Conservation (phyloP, 164 flowering plant genomes). For the Chimonanthus praecox region DNA sequence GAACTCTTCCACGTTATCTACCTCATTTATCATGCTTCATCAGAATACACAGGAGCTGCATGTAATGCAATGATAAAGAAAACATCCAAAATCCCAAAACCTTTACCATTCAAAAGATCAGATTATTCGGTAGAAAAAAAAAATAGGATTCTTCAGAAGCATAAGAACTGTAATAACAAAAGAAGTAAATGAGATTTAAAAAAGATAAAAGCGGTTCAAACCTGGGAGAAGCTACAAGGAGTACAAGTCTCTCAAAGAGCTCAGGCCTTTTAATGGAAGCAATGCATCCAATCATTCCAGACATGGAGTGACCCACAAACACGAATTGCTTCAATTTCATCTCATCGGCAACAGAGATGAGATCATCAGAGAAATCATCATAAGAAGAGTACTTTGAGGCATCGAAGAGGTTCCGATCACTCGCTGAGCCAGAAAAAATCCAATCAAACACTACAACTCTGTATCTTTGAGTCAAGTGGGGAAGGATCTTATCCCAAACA, state of each 20-base stretch:
- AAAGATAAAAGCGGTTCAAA: slow-evolving; percentile 6
- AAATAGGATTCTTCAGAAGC: no score
- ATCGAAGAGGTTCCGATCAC: slow-evolving; percentile 35
- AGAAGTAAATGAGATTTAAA: no score
- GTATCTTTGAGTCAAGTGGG: slow-evolving; percentile 26
- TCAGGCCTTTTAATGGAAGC: slow-evolving; percentile 77
- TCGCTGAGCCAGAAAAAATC: slow-evolving; percentile 53
- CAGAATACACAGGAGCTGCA: no score
- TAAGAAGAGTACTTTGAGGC: slow-evolving; percentile 41
- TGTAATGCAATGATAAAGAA: no score
- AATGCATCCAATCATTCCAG: slow-evolving; percentile 86
- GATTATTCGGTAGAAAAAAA: no score
- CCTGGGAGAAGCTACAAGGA: slow-evolving; percentile 88
- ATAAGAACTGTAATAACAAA: no score
- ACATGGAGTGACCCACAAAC: slow-evolving; percentile 87
- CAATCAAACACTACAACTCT: slow-evolving; percentile 71
- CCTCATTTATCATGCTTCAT: no score
- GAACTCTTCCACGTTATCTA: no score
- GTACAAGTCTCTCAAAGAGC: slow-evolving; percentile 63
- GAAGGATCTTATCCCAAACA: slow-evolving; percentile 63
- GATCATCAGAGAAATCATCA: slow-evolving; percentile 59
- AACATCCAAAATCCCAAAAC: no score
- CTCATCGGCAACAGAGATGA: slow-evolving; percentile 64
- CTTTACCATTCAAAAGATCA: no score
- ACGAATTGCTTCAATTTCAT: slow-evolving; percentile 30